Base-by-base conservation (phyloP, 2,329 filamentous ascomycete genomes). In the Cladosporium cucumerinum region DNA sequence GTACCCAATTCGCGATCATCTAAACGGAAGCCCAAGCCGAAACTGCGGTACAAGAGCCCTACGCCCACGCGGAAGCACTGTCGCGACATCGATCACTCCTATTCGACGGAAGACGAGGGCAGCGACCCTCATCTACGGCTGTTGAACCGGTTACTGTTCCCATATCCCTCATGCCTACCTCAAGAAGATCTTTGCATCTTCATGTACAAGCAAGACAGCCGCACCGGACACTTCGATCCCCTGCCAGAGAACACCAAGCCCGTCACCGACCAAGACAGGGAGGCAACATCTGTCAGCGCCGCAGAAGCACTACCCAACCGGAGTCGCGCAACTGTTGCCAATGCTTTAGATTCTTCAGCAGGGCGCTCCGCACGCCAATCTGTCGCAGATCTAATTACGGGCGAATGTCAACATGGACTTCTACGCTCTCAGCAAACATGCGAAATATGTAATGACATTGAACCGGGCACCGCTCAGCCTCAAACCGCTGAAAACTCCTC, bases 81-180 rank as follows among this genome's bases (percentile, higher is more conserved):
- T 28, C 32, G 2, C n/a, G 59, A 32, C 21, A 52, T 61, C 48
- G 59, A 61, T 16, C 59, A 61, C 48, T 6, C 48, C 14, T 61
- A 61, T 26, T 61, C 59, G 12, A 61, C 59, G 16, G 59, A 61
- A 14, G 59, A 61, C 4, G 59, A 52, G n/a, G 8, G 23, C 36
- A 18, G n/a, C 30, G 25, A 48, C 6, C 28, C 39, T 30, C 36
- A 48, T 14, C 1, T 25, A n/a, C 46, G 48, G 32, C 21, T 28
- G 11, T n/a, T 39, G 16, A 52, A 52, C 32, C 26, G 10, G 7
- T 10, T 61, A 1, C 23, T 61, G 11, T 39, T 36, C 23, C 30
- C 25, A 54, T 30, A 28, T 16, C 30, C 59, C n/a, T 18, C 21
- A 12, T 7, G 21, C 10, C n/a, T 8, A 7, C 11, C 11, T 8